Evolutionary conservation across 129 eudicot species (phyloP).

Genomic region (Deinandra increscens): DNA sequence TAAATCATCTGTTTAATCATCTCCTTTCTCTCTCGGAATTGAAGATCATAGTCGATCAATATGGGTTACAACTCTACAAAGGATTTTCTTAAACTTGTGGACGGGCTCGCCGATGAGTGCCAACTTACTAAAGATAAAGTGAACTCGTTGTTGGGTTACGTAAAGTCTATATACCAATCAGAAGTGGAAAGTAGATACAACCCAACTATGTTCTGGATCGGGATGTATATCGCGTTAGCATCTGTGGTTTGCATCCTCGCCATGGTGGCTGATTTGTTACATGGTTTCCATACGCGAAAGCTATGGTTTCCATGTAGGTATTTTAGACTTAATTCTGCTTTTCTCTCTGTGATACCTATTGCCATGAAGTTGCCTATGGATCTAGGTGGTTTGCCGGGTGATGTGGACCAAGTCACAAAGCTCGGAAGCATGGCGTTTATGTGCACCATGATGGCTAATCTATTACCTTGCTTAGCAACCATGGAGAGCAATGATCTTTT

Average conservation of each 20-base stretch:
- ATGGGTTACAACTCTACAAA: background rate
- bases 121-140: background rate
- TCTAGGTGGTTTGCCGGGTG: constrained; percentile 5
- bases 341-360: constrained; percentile 5
- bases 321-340: constrained; percentile 22
- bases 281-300: background rate
- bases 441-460: no score
- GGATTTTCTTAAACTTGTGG: background rate
- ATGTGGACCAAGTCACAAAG: no score
- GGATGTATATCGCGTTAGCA: constrained; percentile 1
- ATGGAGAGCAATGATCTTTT: no score
- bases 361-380: constrained; percentile 31
- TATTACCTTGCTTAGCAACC: no score
- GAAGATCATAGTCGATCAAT: no score
- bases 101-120: background rate
- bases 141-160: background rate
- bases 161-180: background rate
- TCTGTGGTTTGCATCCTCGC: constrained; percentile 4
- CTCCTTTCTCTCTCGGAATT: no score
- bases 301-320: constrained; percentile 31
- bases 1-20: no score
- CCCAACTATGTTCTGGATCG: background rate
- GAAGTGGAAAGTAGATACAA: background rate
- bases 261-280: background rate
- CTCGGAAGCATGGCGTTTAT: no score